A percentile compares a stretch with the other conserved stretches of the same genome.
These are phyloP conservation scores for Phytophthora syringae DNA, from an alignment of 352 stramenopile species.

Conservation along the genomic window DNA sequence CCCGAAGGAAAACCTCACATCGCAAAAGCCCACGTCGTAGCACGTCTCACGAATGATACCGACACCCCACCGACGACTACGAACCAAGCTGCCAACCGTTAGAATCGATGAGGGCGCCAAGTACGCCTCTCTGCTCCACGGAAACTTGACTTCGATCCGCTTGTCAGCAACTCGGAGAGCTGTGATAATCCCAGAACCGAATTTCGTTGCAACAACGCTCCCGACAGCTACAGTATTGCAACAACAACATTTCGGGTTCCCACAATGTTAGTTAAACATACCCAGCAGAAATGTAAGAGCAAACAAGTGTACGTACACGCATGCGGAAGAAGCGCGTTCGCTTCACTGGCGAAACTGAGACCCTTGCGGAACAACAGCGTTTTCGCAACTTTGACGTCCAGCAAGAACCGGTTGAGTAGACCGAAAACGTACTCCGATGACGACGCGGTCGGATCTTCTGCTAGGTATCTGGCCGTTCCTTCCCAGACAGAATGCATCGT, in stretches of 20 bases:
- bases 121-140: slow-evolving; percentile 70
- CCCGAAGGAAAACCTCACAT: slow-evolving; percentile 72
- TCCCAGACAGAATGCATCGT: slow-evolving; percentile 69
- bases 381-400: slow-evolving; percentile 82
- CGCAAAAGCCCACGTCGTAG: slow-evolving; percentile 64
- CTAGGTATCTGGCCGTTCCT: slow-evolving; percentile 68
- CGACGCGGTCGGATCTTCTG: slow-evolving; percentile 58
- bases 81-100: slow-evolving; percentile 51
- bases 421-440: slow-evolving; percentile 78
- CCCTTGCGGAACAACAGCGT: slow-evolving; percentile 65
- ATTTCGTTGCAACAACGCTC: slow-evolving; percentile 67
- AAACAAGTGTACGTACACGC: slow-evolving; percentile 43
- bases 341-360: slow-evolving; percentile 50
- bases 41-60: slow-evolving; percentile 69
- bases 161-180: slow-evolving; percentile 59
- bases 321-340: slow-evolving; percentile 39
- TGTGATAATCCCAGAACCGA: slow-evolving; percentile 66
- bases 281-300: neutral
- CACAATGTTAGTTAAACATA: neutral
- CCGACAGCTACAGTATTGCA: slow-evolving; percentile 49
- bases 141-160: slow-evolving; percentile 72
- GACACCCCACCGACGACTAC: slow-evolving; percentile 55
- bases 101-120: slow-evolving; percentile 60
- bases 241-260: slow-evolving; percentile 8
- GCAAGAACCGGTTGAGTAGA: slow-evolving; percentile 72